Base-by-base conservation (phyloP, 345 rosid species). In the Balakata baccata region DNA sequence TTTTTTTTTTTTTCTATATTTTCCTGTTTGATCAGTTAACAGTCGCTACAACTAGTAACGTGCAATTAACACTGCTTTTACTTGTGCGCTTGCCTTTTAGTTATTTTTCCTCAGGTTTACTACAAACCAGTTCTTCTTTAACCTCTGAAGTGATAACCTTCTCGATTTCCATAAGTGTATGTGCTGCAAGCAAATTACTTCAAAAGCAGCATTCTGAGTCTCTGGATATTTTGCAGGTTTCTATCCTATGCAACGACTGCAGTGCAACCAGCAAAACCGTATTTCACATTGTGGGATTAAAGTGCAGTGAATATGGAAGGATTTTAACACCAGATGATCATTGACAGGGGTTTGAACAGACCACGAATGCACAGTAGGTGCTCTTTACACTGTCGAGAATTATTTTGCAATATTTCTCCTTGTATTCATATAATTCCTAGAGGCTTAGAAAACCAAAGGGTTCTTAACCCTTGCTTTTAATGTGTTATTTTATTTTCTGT, bases 181-280 rank as follows among this genome's bases (percentile, higher is more conserved):
- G 46, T 43, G 65, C 66, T 43, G 17, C n/a, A 25, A 56, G 17
- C 45, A 65, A 66, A 37, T n/a, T 68, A n/a, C 60, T 37, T 29
- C 1, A 53, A 50, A 61, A 66, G 37, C 37, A 8, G 22, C 45
- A 20, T 20, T 59, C 17, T 22, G 38, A 29, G 52, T 61, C 17
- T 38, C 22, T 18, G 43, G 23, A 29, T 66, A 50, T 72, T 38
- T 39, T 79, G 43, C 85, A 90, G 92, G 94, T 90, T 77, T 20
- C 86, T 2, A 88, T 88, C 70, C 94, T 90, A 49, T 90, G 96
- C 84, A 90, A 93, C 62, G 94, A 90, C 83, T 90, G 98, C 85
- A 88, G 87, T 80, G 71, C 50, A 14, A 81, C 82, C 8, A 83
- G 87, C 77, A 72, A 66, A 45, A 75, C 81, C 22, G 78, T 83